A percentile compares a stretch with the other conserved stretches of the same genome.
phyloP scores from a whole-genome alignment of 495 filamentous ascomycete species.

The Glarea lozoyensis region DNA sequence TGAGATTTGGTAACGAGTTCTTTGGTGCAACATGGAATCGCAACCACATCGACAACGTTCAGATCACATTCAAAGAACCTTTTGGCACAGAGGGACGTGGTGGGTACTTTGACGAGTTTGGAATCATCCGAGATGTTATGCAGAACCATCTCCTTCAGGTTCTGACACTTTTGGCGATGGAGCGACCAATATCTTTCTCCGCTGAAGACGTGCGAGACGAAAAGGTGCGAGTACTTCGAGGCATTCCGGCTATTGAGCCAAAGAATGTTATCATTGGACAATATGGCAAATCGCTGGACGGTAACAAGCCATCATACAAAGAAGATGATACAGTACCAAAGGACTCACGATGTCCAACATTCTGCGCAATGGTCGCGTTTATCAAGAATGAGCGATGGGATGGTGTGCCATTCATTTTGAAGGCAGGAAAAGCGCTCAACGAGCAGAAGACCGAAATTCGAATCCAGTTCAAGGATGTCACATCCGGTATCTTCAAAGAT shows the following conservation, averaged over 20 bases:
- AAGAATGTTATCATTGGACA: conserved; percentile 99
- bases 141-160: conserved; percentile 96
- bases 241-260: conserved; percentile 91
- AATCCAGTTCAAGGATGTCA: conserved; percentile 99
- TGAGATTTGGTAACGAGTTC: conserved; percentile 98
- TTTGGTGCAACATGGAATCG: conserved; percentile 99
- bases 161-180: conserved; percentile 93
- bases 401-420: conserved; percentile 97
- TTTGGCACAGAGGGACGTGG: conserved; percentile 99
- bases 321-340: conserved; percentile 98
- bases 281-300: conserved; percentile 93
- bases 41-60: conserved; percentile 98
- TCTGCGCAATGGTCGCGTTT: conserved; percentile 91
- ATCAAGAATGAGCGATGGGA: conserved; percentile 99
- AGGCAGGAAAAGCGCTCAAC: conserved; percentile 97
- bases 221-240: conserved; percentile 92
- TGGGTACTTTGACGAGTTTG: conserved; percentile 99
- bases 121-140: conserved; percentile 98
- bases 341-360: conserved; percentile 94
- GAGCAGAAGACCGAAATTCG: conserved; percentile 99
- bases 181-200: conserved; percentile 96
- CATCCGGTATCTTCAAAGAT: conserved; percentile 99
- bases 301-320: conserved; percentile 95
- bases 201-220: conserved; percentile 98
- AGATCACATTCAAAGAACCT: conserved; percentile 98